Evolutionary conservation across 1,139 yeast genomes (phyloP), one percentile per base, ranked within the genome.

Genomic region (Suhomyces choctaworum): DNA sequence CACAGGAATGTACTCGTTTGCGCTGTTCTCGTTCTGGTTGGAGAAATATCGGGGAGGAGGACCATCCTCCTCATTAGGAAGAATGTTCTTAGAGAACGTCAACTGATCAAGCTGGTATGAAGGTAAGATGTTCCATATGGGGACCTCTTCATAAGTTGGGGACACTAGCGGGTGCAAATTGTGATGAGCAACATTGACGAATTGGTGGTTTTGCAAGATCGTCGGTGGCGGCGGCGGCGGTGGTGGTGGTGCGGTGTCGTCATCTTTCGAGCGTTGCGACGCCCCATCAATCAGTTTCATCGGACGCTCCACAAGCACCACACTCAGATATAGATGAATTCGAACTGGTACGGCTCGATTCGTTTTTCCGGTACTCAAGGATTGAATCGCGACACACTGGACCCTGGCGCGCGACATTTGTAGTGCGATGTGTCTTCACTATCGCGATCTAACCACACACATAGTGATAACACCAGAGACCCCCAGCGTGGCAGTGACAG

Each of bases 121-220:
- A 16, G 62, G 62, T 8, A 56, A 53, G 15, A 57, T 52, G 40
- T 51, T 55, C 57, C 59, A 55, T 8, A 51, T 42, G 14, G 61
- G 60, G 15, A 54, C 59, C 8, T 58, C 57, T 28, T 58, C 62
- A 31, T 47, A 42, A 1, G 51, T 48, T 2, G 63, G 62, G 12
- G 61, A 55, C 16, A 13, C 33, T n/a, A 39, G 25, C 10, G 42
- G 37, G 4, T 23, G 27, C 30, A 27, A 27, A 20, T 12, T 7
- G 8, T 17, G 6, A 17, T 8, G 20, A 17, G 20, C 7, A 17
- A 8, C 20, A 17, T n/a, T n/a, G n/a, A n/a, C n/a, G n/a, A n/a
- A n/a, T n/a, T n/a, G n/a, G n/a, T n/a, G n/a, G n/a, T n/a, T n/a
- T n/a, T n/a, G n/a, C n/a, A n/a, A n/a, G n/a, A n/a, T n/a, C n/a